Evolutionary conservation across 2,329 filamentous ascomycete genomes (phyloP), one percentile per base, ranked within the genome.

Genomic region (Bretziella fagacearum): DNA sequence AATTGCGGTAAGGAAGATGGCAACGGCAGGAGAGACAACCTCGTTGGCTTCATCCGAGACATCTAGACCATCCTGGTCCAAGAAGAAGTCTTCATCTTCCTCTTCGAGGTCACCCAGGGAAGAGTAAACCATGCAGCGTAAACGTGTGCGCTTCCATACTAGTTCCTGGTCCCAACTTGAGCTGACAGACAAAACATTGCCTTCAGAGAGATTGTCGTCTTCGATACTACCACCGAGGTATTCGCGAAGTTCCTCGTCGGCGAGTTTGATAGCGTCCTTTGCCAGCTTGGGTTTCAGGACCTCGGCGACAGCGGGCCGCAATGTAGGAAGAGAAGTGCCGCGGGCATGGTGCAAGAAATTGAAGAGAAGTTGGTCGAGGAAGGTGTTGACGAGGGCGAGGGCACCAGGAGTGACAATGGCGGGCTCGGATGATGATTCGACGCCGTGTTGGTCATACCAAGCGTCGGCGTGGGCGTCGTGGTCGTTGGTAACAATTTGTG

Each of bases 51-150:
- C 66, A 50, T 79, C 75, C 45, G 69, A 68, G 41, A 70, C 66
- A 30, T 77, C 73, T 8, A 89, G 68, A 33, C 83, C 74, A 49
- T 91, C 85, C 56, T 85, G 77, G 53, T 86, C 78, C 59, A 93
- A 82, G 57, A 84, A 84, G 44, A 79, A 77, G 58, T 95, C 89
- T 61, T 96, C 91, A 54, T 98, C 91, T 54, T 96, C 87, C 63
- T 98, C 91, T 61, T 98, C 93, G 72, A 98, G 79, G 58, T 98
- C 89, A 37, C 91, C 91, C 5, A 98, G 68, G 6, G 91, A 87
- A 6, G 87, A 96, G 60, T 96, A 96, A 18, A 98, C 89, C 91
- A 98, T 98, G 61, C 91, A 94, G 51, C 91, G 77, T 56, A 98
- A 65, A 47, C 91, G 77, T 0, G 87, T 91, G 54, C 91, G 75